Conservation (phyloP, 1,284 basidiomycete species). For the Rhodotorula glutinis region DNA sequence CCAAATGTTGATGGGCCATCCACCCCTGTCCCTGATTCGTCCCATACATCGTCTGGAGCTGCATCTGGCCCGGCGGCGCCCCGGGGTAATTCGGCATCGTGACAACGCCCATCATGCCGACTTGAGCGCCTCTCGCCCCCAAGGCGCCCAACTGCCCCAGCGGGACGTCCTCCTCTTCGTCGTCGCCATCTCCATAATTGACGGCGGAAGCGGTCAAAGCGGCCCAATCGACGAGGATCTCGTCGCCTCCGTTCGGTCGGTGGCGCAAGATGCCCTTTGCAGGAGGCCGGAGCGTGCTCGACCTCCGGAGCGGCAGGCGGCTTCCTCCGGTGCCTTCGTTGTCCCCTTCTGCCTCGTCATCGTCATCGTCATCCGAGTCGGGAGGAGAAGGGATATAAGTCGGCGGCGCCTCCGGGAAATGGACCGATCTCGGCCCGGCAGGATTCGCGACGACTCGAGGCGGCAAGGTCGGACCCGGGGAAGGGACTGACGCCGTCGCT, state of each 20-base stretch:
- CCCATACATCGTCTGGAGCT: neutral
- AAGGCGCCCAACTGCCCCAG: conserved; percentile 21
- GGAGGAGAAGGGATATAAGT: conserved; percentile 13
- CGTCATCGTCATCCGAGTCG: conserved; percentile 9
- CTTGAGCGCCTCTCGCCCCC: conserved; percentile 19
- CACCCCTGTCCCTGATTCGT: neutral
- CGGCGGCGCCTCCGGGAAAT: conserved; percentile 15
- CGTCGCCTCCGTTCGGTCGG: neutral
- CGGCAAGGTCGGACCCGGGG: neutral
- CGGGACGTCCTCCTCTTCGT: conserved; percentile 19
- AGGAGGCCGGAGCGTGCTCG: neutral
- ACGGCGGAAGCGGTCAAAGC: conserved; percentile 12
- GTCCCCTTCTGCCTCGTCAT: neutral
- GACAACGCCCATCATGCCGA: conserved; percentile 19
- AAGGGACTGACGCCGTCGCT: no score
- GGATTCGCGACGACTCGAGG: neutral
- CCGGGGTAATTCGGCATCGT: neutral
- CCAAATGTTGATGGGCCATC: neutral
- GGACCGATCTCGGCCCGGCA: conserved; percentile 8
- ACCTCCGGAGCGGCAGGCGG: neutral
- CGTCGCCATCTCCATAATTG: neutral
- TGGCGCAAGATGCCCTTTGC: conserved; percentile 9
- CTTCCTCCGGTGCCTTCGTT: neutral
- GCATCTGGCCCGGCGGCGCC: neutral
- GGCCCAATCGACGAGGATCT: conserved; percentile 29